Percentiles rank a stretch among this genome's conserved stretches.
Evolutionary conservation across 2,329 filamentous ascomycete species (phyloP).

Genomic region (Neospermospora avenae): DNA sequence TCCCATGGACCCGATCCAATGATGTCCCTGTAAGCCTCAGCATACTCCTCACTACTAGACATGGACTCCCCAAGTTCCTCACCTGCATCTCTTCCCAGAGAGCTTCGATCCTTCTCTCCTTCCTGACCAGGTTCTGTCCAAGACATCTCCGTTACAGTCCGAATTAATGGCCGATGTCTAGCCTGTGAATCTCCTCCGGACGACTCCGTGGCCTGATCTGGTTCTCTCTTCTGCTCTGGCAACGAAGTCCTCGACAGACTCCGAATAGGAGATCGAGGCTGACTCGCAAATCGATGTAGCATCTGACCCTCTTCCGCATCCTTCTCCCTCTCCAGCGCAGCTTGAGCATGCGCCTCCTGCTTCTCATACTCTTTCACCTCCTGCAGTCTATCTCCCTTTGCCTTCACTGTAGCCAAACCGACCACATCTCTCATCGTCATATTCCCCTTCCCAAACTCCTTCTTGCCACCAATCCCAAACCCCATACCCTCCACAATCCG

Average conservation of each 20-base stretch:
- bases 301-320: neutral
- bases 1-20: constrained; percentile 6
- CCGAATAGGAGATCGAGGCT: neutral
- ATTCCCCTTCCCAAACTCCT: neutral
- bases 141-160: neutral
- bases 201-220: neutral
- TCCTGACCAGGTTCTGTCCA: neutral
- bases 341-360: neutral
- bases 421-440: neutral
- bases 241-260: neutral
- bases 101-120: neutral
- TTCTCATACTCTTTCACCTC: neutral
- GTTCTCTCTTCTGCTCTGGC: neutral
- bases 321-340: neutral
- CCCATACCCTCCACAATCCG: neutral
- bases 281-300: neutral
- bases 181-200: neutral
- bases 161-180: neutral
- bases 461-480: neutral
- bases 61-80: neutral
- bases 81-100: neutral
- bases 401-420: neutral
- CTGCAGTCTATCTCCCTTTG: neutral
- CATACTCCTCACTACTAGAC: constrained; percentile 4
- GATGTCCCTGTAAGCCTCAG: constrained; percentile 2